These are phyloP conservation scores for Hypholoma fasciculare DNA, from an alignment of 768 basidiomycete species.

Conservation along the genomic window DNA sequence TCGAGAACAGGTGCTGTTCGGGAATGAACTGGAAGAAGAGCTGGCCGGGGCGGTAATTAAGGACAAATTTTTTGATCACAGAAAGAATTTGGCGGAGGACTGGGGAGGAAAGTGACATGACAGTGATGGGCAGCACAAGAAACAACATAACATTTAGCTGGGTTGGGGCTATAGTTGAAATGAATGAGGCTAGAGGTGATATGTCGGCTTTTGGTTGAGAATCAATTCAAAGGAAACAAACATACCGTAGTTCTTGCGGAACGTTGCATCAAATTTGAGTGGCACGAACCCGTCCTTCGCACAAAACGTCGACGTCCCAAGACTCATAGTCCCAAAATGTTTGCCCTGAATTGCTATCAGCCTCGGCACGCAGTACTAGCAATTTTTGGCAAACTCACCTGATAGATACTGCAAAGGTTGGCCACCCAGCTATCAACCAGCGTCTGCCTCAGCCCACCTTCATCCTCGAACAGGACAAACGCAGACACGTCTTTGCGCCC, in stretches of 20 bases:
- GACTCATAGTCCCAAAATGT: constrained; percentile 56
- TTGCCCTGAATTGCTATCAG: constrained; percentile 43
- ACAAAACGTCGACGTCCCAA: constrained; percentile 49
- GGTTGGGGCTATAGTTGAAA: constrained; percentile 39
- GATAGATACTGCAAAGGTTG: constrained; percentile 52
- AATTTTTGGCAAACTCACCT: constrained; percentile 41
- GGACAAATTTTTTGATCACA: constrained; percentile 54
- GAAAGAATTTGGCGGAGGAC: constrained; percentile 70
- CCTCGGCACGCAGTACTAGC: background rate
- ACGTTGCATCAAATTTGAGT: constrained; percentile 61
- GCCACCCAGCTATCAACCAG: constrained; percentile 63
- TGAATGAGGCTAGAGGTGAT: constrained; percentile 43
- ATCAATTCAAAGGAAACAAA: constrained; percentile 8
- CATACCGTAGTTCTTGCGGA: constrained; percentile 68
- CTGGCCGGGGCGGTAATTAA: constrained; percentile 37
- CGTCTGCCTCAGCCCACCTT: constrained; percentile 42
- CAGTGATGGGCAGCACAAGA: constrained; percentile 59
- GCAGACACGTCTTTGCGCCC: constrained; percentile 72
- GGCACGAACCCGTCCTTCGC: constrained; percentile 59
- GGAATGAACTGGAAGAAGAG: constrained; percentile 76
- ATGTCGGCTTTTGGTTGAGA: background rate
- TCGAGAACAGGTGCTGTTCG: constrained; percentile 53
- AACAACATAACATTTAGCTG: constrained; percentile 60
- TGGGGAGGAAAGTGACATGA: constrained; percentile 65
- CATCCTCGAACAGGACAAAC: constrained; percentile 70